Percentiles rank a stretch among this genome's conserved stretches.
Evolutionary conservation across 805 yeast genomes (phyloP).

Genomic region (Yarrowia sp.): DNA sequence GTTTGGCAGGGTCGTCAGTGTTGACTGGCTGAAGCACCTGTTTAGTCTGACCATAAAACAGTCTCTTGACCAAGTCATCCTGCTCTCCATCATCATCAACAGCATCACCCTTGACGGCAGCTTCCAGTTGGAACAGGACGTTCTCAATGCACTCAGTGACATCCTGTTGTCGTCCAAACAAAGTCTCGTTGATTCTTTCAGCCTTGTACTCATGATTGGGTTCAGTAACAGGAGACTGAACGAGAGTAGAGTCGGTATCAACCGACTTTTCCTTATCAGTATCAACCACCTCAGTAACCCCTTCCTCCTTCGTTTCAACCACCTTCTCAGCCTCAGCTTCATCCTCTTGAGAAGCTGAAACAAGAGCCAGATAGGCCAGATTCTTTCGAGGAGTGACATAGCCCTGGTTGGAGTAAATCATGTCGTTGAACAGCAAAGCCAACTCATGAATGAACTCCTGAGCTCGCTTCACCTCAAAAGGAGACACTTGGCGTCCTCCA

Average conservation of each 20-base stretch:
- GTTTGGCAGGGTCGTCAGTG: conserved; percentile 37
- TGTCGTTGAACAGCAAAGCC: conserved; percentile 62
- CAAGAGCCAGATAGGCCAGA: conserved; percentile 81
- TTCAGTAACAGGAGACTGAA: not conserved
- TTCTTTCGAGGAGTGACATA: conserved; percentile 80
- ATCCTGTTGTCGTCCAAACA: conserved; percentile 84
- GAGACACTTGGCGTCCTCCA: conserved; percentile 83
- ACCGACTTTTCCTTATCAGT: not conserved
- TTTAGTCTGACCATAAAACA: conserved; percentile 83
- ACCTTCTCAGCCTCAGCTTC: conserved; percentile 34
- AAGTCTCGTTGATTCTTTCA: conserved; percentile 45
- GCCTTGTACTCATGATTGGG: conserved; percentile 20
- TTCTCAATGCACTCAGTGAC: conserved; percentile 97
- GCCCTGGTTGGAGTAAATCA: conserved; percentile 60
- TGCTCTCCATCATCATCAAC: conserved; percentile 77
- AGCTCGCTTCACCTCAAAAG: conserved; percentile 75
- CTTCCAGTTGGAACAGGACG: conserved; percentile 85
- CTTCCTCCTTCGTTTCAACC: conserved; percentile 30
- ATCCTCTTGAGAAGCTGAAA: conserved; percentile 33
- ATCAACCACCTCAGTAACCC: not conserved
- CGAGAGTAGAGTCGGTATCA: conserved; percentile 14
- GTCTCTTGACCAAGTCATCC: conserved; percentile 68
- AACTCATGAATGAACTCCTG: conserved; percentile 76
- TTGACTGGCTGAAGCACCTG: conserved; percentile 55
- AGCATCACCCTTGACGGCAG: conserved; percentile 68